A percentile compares a stretch with the other conserved stretches of the same genome.
These are phyloP conservation scores for Pelargonium fulgidum DNA, from an alignment of 441 rosid species.

Conservation along the genomic window DNA sequence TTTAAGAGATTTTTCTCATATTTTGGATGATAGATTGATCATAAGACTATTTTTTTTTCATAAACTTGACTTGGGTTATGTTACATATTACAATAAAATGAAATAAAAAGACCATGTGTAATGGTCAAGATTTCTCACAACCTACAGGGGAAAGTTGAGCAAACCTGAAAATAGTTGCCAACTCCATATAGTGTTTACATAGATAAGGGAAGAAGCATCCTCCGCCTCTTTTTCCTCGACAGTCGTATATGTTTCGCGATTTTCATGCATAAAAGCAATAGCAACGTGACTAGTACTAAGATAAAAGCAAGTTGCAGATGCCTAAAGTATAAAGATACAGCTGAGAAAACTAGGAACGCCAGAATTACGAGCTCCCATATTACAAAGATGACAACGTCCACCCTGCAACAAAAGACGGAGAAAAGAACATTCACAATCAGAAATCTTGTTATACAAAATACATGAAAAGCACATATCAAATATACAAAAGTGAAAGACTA, in stretches of 20 bases:
- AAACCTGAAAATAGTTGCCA: constrained; percentile 16
- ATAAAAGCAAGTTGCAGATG: constrained; percentile 57
- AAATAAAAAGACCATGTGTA: constrained; percentile 19
- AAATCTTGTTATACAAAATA: no score
- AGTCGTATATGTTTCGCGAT: constrained; percentile 65
- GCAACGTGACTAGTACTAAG: constrained; percentile 57
- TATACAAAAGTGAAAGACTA: no score
- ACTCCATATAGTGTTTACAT: constrained; percentile 43
- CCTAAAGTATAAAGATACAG: constrained; percentile 80
- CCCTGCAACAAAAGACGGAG: constrained; percentile 41
- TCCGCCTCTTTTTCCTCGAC: constrained; percentile 78
- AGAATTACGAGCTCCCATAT: constrained; percentile 83
- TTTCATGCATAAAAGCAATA: constrained; percentile 76
- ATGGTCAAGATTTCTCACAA: constrained; percentile 21
- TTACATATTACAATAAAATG: constrained; percentile 12
- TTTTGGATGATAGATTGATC: no score
- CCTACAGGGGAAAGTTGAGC: constrained; percentile 25
- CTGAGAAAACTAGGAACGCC: constrained; percentile 85
- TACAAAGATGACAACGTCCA: constrained; percentile 77
- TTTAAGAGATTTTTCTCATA: no score
- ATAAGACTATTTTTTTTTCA: not conserved
- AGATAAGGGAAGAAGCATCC: constrained; percentile 98
- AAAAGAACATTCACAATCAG: no score
- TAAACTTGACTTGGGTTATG: constrained; percentile 14
- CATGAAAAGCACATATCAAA: not conserved